A percentile compares a stretch with the other conserved stretches of the same genome.
These are phyloP conservation scores for Taphrina wiesneri DNA, from an alignment of 1,139 yeast species.

Conservation along the genomic window DNA sequence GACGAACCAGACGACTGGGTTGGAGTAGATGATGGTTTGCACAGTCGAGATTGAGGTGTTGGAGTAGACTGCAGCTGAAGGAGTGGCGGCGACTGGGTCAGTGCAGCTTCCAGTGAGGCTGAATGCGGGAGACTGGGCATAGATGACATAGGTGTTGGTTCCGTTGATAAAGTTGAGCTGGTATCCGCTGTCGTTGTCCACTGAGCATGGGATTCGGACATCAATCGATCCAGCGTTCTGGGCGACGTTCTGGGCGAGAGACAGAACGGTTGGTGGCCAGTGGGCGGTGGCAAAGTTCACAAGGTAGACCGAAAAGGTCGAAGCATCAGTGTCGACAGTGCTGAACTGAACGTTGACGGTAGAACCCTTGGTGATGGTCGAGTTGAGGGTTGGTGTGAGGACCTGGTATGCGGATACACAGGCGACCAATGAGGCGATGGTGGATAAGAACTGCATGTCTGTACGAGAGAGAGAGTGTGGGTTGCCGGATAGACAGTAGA, in stretches of 20 bases:
- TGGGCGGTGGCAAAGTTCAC: constrained; percentile 31
- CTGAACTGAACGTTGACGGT: constrained; percentile 32
- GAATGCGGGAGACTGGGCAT: constrained; percentile 34
- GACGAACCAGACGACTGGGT: constrained; percentile 29
- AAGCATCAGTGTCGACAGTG: constrained; percentile 36
- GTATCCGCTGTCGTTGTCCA: constrained; percentile 27
- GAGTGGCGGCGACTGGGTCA: constrained; percentile 20
- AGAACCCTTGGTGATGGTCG: constrained; percentile 31
- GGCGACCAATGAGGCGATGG: constrained; percentile 30
- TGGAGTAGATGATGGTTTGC: constrained; percentile 17
- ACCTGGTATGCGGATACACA: constrained; percentile 32
- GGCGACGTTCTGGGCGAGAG: constrained; percentile 25
- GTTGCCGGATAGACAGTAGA: constrained; percentile 28
- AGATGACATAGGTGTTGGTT: constrained; percentile 36
- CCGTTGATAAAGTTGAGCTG: constrained; percentile 34
- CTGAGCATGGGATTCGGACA: constrained; percentile 34
- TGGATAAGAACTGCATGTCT: constrained; percentile 29
- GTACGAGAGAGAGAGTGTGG: constrained; percentile 26
- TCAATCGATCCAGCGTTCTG: constrained; percentile 14
- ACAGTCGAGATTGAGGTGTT: constrained; percentile 17
- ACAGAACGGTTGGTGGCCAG: constrained; percentile 28
- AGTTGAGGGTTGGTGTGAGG: constrained; percentile 30
- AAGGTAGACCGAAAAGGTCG: constrained; percentile 30
- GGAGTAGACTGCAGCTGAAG: constrained; percentile 20
- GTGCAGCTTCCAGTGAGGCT: constrained; percentile 24